Evolutionary conservation across 495 filamentous ascomycete genomes (phyloP).

Genomic region (Entonaema liquescens): DNA sequence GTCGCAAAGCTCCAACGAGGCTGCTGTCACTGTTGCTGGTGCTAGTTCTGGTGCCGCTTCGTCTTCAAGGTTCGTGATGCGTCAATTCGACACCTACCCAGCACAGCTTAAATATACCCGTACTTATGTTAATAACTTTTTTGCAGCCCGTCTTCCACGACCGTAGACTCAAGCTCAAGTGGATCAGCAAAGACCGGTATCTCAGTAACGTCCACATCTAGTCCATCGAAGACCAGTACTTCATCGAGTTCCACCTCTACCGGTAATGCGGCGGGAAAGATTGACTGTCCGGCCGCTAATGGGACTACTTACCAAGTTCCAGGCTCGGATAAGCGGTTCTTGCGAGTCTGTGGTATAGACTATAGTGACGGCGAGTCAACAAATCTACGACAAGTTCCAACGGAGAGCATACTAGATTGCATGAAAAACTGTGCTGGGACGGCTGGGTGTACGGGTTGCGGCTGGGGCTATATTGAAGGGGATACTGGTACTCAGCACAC

Average conservation of each 20-base stretch:
- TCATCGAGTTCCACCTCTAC: conserved; percentile 25
- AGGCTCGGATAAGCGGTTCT: conserved; percentile 52
- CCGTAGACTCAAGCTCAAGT: neutral
- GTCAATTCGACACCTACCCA: neutral
- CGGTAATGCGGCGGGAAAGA: conserved; percentile 35
- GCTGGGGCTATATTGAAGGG: conserved; percentile 54
- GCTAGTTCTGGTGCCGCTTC: neutral
- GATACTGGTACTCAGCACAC: conserved; percentile 49
- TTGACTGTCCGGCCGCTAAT: conserved; percentile 54
- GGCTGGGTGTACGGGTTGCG: conserved; percentile 51
- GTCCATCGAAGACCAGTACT: conserved; percentile 24
- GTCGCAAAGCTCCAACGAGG: conserved; percentile 8
- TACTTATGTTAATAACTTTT: neutral
- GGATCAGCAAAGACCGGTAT: conserved; percentile 7
- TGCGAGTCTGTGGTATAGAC: conserved; percentile 57
- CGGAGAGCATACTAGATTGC: conserved; percentile 54
- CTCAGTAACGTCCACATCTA: conserved; percentile 17
- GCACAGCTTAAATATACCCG: neutral
- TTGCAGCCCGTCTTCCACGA: conserved; percentile 14
- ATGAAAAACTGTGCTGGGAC: conserved; percentile 55
- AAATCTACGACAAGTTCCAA: conserved; percentile 50
- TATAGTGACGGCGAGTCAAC: conserved; percentile 49
- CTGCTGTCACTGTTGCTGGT: conserved; percentile 4
- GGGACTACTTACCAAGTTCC: conserved; percentile 55
- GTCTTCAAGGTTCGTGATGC: conserved; percentile 37